Evolutionary conservation across 768 basidiomycete genomes (phyloP), one percentile per base, ranked within the genome.

Genomic region (Termitomyces titanicus): DNA sequence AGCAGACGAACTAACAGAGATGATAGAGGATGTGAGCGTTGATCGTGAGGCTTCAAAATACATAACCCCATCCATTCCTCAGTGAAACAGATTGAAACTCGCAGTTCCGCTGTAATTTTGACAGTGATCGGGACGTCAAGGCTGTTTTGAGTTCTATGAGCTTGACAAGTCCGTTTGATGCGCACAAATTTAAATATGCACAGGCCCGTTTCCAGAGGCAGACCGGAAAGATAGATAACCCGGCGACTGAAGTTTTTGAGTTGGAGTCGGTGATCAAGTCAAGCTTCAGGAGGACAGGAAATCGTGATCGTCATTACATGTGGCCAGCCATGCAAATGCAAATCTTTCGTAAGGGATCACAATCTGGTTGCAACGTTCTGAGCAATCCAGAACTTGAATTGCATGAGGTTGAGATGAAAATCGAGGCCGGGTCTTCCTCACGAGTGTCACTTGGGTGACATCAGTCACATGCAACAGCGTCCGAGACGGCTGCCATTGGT

Each of bases 391-490:
- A n/a, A n/a, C n/a, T n/a, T n/a, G n/a, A n/a, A n/a, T n/a, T n/a
- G n/a, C n/a, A n/a, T n/a, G n/a, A n/a, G n/a, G n/a, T n/a, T n/a
- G n/a, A n/a, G n/a, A n/a, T n/a, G n/a, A n/a, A n/a, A n/a, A n/a
- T n/a, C n/a, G n/a, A n/a, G n/a, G n/a, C n/a, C 9, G 9, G 29
- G 29, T 29, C 22, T 24, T 20, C 33, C 22, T 15, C 47, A 48
- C 20, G 47, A 35, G 17, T 15, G 25, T 1, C n/a, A 10, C 3
- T 33, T 46, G 34, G 8, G 47, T 48, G 35, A 38, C 48, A 49
- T 49, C 35, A 49, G 48, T 49, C 48, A 49, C 48, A 49, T 49
- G 48, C 35, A 49, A 17, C 5, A 37, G 34, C 48, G 34, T 48
- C 48, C 48, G 48, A 49, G 35, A 34, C 35, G 35, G 29, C 29